Base-by-base conservation (phyloP, 768 basidiomycete species). In the Agaricus blazei region DNA sequence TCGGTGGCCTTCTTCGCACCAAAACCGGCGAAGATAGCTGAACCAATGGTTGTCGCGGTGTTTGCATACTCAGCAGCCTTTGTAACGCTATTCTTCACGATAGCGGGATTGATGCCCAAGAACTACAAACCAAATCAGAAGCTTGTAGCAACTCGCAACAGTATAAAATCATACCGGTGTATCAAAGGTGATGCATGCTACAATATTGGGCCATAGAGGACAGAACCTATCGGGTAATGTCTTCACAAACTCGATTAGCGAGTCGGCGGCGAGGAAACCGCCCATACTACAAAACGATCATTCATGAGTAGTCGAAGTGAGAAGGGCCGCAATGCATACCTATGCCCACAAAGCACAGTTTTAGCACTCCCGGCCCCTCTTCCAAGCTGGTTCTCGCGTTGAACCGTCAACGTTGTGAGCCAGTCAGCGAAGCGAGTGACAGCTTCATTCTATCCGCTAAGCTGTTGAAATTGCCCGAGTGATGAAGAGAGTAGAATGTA, bases 261-360 rank as follows among this genome's bases (percentile, higher is more conserved):
- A 82, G 63, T 98, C 95, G 2, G 94, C 91, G 27, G 87, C 87
- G 2, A 98, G 77, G 23, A 97, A 72, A 2, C 94, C 94, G 23
- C 94, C 94, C 94, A 97, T 97, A 65, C 94, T 95, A 62, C 14
- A 43, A 31, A 12, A 14, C 31, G 1, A 29, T 26, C 3, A 31
- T 12, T 4, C 27, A 15, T n/a, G 27, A n/a, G 19, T n/a, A 11
- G 12, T 4, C 27, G n/a, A 11, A 34, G 9, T 41, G n/a, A 46
- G 47, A 40, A n/a, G 14, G 23, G 2, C 24, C 28, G 28, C 27
- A 11, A 7, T 42, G 61, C 75, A 44, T 56, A 85, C 90, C 90
- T 92, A 65, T 97, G 94, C 4, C 93, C 93, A 65, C 93, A 94
- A 6, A 97, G 75, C 3, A 94, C 87, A 48, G 96, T 80, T 66